Conservation (phyloP, 257 asterid genomes). For the Leonotis leonurus region DNA sequence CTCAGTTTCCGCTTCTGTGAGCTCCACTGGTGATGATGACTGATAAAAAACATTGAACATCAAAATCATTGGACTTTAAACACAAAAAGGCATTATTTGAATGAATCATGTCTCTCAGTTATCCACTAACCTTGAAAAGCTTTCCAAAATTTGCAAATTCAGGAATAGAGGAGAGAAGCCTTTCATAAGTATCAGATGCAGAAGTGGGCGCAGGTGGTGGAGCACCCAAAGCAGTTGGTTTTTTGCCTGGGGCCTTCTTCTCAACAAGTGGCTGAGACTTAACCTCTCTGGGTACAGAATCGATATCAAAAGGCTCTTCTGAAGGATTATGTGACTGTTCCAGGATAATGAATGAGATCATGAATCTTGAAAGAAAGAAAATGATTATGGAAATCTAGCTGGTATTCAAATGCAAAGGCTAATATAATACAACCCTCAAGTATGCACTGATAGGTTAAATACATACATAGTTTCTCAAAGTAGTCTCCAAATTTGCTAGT, state of each 20-base stretch:
- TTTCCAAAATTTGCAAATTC: constrained; percentile 81
- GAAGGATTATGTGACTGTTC: constrained; percentile 57
- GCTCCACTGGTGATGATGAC: constrained; percentile 98
- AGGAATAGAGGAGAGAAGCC: constrained; percentile 65
- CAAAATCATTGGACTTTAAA: constrained; percentile 5
- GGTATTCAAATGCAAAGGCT: not conserved
- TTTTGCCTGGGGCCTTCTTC: constrained; percentile 90
- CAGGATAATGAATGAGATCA: constrained; percentile 10
- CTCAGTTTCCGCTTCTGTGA: constrained; percentile 98
- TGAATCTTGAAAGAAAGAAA: too few relatives aligned
- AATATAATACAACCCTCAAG: not conserved
- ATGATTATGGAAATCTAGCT: not conserved
- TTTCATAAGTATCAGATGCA: constrained; percentile 76
- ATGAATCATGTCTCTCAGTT: not conserved
- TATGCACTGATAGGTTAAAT: not conserved
- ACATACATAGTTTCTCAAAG: constrained; percentile 80
- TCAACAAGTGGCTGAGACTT: constrained; percentile 90
- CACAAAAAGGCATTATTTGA: not conserved
- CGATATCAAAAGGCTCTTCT: constrained; percentile 81
- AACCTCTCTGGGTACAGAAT: constrained; percentile 80
- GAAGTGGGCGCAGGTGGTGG: constrained; percentile 70
- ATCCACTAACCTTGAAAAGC: constrained; percentile 79
- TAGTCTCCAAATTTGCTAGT: constrained; percentile 71
- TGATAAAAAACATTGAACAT: constrained; percentile 25
- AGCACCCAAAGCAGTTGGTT: constrained; percentile 80